Base-by-base conservation (phyloP, 139 green algal species). In the Nannochloris sp. region DNA sequence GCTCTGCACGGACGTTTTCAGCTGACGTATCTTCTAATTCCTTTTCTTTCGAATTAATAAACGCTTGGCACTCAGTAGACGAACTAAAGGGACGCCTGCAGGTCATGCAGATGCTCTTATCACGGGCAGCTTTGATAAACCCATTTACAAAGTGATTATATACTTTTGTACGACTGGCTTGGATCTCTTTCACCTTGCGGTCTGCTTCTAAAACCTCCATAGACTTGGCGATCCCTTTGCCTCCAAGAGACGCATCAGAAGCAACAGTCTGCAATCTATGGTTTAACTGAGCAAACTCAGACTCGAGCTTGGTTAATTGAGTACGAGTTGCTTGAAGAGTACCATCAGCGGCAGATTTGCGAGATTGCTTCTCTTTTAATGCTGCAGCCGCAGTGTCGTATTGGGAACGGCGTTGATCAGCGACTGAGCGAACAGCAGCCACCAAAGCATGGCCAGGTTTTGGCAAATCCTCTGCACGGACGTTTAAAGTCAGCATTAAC, bases 91-190 rank as follows among this genome's bases (percentile, higher is more conserved):
- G 1, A 29, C 79, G 61, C 0, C 27, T 45, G 48, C 79, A 85
- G 32, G 74, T 71, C 24, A 36, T n/a, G 72, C 79, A 85, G 48
- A 30, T 15, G 39, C 71, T 64, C 10, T 47, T 10, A 27, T 59
- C 15, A 31, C 35, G 23, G 6, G 76, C 76, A 33, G n/a, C 23
- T 48, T 25, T 12, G 14, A 54, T 47, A 12, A 44, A 36, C 1
- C 54, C 10, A 2, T 46, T 71, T 4, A 70, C 12, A 25, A 60
- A 37, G 12, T 58, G n/a, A 44, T 32, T 19, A 36, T 31, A 57
- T 44, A 25, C 61, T 8, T 63, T 38, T 23, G 10, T 29, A 1
- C 24, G 55, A 7, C 6, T 59, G 6, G 35, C 10, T 25, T 45
- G 25, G 8, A 39, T 6, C 7, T 14, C 24, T 36, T 61, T 30